phyloP scores from a whole-genome alignment of 306 rosid species.

The Prosopis cineraria region DNA sequence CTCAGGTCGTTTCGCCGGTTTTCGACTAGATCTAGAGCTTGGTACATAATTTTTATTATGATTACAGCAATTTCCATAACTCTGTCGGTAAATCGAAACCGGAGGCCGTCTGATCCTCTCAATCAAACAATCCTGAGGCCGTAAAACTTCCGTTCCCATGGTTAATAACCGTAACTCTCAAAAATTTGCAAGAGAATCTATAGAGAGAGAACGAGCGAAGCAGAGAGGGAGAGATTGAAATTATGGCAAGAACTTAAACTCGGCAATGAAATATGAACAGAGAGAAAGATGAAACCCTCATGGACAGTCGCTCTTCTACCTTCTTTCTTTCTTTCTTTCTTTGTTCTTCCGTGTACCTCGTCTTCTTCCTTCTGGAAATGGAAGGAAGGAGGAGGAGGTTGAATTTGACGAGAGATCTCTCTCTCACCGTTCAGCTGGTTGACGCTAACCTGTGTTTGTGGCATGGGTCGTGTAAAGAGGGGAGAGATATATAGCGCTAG shows the following conservation, averaged over 20 bases:
- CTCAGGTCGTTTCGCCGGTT: constrained; percentile 43
- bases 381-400: constrained; percentile 18
- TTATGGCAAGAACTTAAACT: no score
- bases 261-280: no score
- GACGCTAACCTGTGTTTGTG: background rate
- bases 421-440: background rate
- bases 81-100: constrained; percentile 50
- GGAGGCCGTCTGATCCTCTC: constrained; percentile 47
- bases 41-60: constrained; percentile 23
- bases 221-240: no score
- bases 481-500: constrained; percentile 36
- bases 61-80: constrained; percentile 28
- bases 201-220: no score
- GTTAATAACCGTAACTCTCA: background rate
- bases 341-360: background rate
- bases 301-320: no score
- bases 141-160: constrained; percentile 82
- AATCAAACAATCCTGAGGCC: constrained; percentile 71
- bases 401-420: background rate
- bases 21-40: constrained; percentile 50
- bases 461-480: background rate
- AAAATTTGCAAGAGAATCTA: no score
- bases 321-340: background rate
- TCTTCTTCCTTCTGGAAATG: background rate
- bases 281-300: background rate